A percentile compares a stretch with the other conserved stretches of the same genome.
phyloP scores from a whole-genome alignment of 2,329 filamentous ascomycete species.

The Aspergillus amoenus region DNA sequence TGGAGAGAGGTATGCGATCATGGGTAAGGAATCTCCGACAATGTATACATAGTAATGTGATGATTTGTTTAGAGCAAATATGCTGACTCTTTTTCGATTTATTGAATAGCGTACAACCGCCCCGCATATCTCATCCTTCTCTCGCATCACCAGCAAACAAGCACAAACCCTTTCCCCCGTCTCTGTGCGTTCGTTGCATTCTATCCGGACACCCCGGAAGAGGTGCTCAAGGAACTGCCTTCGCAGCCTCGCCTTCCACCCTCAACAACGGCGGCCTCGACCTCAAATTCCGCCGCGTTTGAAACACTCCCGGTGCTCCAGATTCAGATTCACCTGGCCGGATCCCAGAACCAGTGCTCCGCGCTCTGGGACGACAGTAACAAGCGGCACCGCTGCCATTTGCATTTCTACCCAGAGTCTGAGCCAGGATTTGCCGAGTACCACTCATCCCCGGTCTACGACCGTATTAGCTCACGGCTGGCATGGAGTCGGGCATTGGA shows the following conservation, averaged over 20 bases:
- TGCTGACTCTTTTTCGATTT: neutral
- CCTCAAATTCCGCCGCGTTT: slow-evolving; percentile 10
- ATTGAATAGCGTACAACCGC: slow-evolving; percentile 52
- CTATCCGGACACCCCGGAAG: slow-evolving; percentile 42
- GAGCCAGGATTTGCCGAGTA: slow-evolving; percentile 67
- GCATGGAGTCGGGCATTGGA: slow-evolving; percentile 65
- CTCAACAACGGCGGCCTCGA: slow-evolving; percentile 17
- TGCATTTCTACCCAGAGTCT: slow-evolving; percentile 55
- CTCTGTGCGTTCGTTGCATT: slow-evolving; percentile 60
- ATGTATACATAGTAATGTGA: neutral
- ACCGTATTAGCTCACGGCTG: slow-evolving; percentile 59
- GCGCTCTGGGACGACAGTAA: slow-evolving; percentile 21
- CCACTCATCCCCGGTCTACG: slow-evolving; percentile 58
- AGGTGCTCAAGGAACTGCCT: neutral
- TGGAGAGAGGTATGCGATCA: slow-evolving; percentile 58
- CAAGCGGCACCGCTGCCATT: slow-evolving; percentile 32
- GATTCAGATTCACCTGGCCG: slow-evolving; percentile 58
- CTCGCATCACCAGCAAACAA: slow-evolving; percentile 40
- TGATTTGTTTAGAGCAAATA: no score
- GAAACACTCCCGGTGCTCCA: slow-evolving; percentile 30
- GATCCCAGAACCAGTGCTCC: slow-evolving; percentile 41
- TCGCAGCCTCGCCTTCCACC: slow-evolving; percentile 19
- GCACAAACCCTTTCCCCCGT: slow-evolving; percentile 56
- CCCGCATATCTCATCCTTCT: slow-evolving; percentile 58
- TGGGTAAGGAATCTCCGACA: slow-evolving; percentile 46